Percentiles rank a stretch among this genome's conserved stretches.
Evolutionary conservation across 2,329 filamentous ascomycete species (phyloP).

Genomic region (Pseudogymnoascus sp.): DNA sequence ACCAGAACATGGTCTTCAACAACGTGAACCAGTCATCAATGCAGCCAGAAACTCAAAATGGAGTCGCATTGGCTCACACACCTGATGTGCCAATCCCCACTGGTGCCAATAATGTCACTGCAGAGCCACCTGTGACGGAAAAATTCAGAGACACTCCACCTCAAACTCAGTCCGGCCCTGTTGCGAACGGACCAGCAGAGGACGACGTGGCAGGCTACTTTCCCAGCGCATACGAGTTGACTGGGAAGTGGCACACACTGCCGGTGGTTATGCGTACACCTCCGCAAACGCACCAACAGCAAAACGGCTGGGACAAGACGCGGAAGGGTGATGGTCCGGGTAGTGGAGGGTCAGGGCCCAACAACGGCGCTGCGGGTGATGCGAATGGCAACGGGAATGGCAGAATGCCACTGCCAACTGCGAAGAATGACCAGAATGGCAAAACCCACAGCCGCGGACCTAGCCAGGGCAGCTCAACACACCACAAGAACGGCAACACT

Average conservation of each 20-base stretch:
- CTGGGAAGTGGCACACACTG: neutral
- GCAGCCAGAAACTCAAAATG: neutral
- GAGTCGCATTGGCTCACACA: neutral
- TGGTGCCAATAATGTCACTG: neutral
- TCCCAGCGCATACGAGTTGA: constrained; percentile 1
- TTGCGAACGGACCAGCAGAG: neutral
- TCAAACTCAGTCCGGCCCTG: neutral
- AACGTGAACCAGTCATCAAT: neutral
- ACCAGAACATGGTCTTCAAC: neutral
- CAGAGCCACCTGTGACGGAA: neutral
- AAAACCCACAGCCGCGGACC: neutral
- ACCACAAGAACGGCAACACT: neutral
- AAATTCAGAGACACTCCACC: neutral
- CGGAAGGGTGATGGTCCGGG: neutral
- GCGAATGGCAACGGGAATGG: neutral
- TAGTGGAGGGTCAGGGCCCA: neutral
- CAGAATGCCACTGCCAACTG: neutral
- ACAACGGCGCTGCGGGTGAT: neutral
- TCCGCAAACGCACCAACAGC: neutral
- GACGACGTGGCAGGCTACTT: neutral
- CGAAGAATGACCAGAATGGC: neutral
- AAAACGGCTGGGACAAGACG: neutral
- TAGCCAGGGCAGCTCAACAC: neutral
- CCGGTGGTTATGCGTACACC: neutral
- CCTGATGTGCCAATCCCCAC: neutral